These are phyloP conservation scores for Gossypium raimondii DNA, from an alignment of 345 rosid genomes.

Conservation along the genomic window DNA sequence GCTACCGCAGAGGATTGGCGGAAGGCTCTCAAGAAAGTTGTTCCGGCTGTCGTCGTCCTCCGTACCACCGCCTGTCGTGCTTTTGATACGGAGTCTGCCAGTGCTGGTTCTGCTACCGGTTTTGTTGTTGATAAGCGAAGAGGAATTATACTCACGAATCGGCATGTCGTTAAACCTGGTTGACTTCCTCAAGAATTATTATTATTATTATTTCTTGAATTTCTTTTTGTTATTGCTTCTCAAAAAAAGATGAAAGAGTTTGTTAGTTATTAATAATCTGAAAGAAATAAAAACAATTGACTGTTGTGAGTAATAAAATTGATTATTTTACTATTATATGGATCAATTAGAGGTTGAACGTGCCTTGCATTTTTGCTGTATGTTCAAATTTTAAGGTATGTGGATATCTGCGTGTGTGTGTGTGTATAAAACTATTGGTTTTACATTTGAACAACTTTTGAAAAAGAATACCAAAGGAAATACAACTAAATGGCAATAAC, in stretches of 20 bases:
- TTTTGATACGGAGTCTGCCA: slow-evolving; percentile 81
- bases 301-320: not conserved
- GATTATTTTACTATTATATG: not conserved
- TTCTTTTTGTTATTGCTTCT: not conserved
- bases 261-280: not conserved
- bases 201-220: not conserved
- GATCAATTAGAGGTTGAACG: not conserved
- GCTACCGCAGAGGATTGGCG: slow-evolving; percentile 91
- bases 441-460: no score
- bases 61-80: slow-evolving; percentile 84
- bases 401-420: no score
- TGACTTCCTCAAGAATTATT: not conserved
- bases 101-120: slow-evolving; percentile 81
- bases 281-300: not conserved
- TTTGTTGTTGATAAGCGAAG: slow-evolving; percentile 85
- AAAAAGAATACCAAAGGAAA: no score
- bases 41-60: slow-evolving; percentile 87
- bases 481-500: not conserved
- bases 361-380: not conserved
- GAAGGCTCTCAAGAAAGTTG: slow-evolving; percentile 61
- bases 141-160: slow-evolving; percentile 92
- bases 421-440: no score
- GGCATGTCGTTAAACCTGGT: slow-evolving; percentile 95
- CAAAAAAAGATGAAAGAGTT: not conserved
- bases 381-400: not conserved